These are phyloP conservation scores for Colletotrichum karsti DNA, from an alignment of 2,329 filamentous ascomycete species.

Conservation along the genomic window DNA sequence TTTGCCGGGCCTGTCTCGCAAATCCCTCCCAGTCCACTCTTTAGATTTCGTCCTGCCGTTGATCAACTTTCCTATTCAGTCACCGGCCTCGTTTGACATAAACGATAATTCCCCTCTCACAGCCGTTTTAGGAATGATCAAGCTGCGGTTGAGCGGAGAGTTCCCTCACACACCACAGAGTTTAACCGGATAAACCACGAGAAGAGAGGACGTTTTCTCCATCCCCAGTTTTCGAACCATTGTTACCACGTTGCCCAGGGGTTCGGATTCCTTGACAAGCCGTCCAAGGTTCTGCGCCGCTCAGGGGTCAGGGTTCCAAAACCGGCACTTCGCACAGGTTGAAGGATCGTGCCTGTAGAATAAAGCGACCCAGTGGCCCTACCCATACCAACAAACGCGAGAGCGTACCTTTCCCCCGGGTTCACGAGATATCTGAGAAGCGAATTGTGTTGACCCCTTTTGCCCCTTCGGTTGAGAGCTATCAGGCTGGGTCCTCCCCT, in stretches of 20 bases:
- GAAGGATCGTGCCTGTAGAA: constrained; percentile 3
- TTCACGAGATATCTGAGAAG: background rate
- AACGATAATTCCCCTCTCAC: background rate
- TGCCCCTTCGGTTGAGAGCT: background rate
- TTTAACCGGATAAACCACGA: background rate
- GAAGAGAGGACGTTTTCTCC: background rate
- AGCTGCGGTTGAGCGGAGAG: background rate
- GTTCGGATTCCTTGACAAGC: background rate
- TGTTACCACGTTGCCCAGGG: constrained; percentile 6
- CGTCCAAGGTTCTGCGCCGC: background rate
- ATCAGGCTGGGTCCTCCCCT: constrained; percentile 11
- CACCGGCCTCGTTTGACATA: background rate
- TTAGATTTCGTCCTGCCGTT: background rate
- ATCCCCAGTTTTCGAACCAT: constrained; percentile 2
- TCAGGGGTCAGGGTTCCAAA: background rate
- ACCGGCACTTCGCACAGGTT: background rate
- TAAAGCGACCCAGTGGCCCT: constrained; percentile 5
- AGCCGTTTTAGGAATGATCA: background rate
- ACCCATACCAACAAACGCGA: background rate
- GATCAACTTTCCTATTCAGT: background rate
- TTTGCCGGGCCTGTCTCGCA: background rate
- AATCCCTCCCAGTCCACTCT: background rate
- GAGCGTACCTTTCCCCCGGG: background rate
- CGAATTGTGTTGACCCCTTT: background rate
- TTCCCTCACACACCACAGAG: background rate